These are phyloP conservation scores for Oryza longistaminata DNA, from an alignment of 176 grass and related monocot species.

Conservation along the genomic window DNA sequence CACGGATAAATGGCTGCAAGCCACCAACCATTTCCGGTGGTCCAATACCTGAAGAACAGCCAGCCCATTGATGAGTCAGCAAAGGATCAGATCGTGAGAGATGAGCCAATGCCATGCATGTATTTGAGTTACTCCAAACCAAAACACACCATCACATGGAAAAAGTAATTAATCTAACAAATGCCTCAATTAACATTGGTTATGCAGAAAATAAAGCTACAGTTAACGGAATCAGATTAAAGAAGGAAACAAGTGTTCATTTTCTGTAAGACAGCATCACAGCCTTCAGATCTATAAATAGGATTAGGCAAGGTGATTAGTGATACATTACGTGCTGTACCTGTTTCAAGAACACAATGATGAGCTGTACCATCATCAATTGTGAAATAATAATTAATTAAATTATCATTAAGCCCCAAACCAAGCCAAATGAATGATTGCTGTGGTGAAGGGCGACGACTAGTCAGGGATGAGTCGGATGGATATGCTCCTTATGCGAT, in stretches of 20 bases:
- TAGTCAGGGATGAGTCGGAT: not conserved
- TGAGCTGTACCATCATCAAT: not conserved
- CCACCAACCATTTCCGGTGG: not conserved
- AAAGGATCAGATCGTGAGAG: not conserved
- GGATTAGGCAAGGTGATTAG: not conserved
- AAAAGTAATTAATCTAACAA: not conserved
- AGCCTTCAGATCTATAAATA: not conserved
- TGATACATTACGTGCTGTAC: not conserved
- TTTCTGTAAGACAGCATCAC: not conserved
- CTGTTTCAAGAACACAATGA: not conserved
- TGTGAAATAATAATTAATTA: not conserved
- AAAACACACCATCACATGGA: not conserved
- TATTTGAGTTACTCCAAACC: not conserved
- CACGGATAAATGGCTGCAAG: not conserved
- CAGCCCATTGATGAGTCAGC: not conserved
- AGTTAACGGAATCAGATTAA: not conserved
- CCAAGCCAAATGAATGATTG: not conserved
- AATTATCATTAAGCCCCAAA: not conserved
- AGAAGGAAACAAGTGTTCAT: not conserved
- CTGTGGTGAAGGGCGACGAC: not conserved
- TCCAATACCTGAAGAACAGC: not conserved
- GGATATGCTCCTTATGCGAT: constrained; percentile 40
- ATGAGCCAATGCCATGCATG: not conserved
- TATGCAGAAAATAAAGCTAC: not conserved
- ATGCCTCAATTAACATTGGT: not conserved